Base-by-base conservation (phyloP, 2,329 filamentous ascomycete species). In the Fusarium sp. region DNA sequence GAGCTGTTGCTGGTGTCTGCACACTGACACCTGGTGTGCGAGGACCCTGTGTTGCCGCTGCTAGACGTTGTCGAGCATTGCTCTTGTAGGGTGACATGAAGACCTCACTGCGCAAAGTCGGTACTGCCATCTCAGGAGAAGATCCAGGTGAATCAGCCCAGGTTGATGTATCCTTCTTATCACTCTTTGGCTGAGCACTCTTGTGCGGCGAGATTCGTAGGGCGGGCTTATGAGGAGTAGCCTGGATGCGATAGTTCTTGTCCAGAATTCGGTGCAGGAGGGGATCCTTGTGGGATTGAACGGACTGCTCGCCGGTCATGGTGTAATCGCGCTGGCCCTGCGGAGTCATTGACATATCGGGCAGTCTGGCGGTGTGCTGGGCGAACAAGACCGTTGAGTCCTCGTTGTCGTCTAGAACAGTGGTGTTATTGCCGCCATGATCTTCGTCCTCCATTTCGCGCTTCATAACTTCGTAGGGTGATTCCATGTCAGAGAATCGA, bases 161-260 rank as follows among this genome's bases (percentile, higher is more conserved):
- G 2, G 81, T 76, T 4, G 80, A 76, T 10, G 77, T 74, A 45
- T 77, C 75, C 55, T 79, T 78, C 63, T 79, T 79, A n/a, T 76
- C 76, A 43, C 73, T 76, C 66, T 79, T 79, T 11, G 76, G 77
- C 54, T 79, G 76, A 25, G 77, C 76, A 40, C 73, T 76, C 63
- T 84, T 85, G 55, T 84, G 76, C 3, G 85, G 84, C 10, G 84
- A 86, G 45, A 84, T 78, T 37, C 81, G 82, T 32, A 79, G 74
- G 5, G 80, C 72, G 5, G 78, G 76, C 75, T 89, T 91, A 72
- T 96, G 90, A 0, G 96, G 96, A 12, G 96, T 99, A 8, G 95
- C 93, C 80, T 97, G 93, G 25, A 99, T 86, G 32, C 95, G 93
- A 82, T 97, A 99, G 61, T 92, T 98, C 81, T 97, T 98, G 83